These are phyloP conservation scores for Tolypocladium album DNA, from an alignment of 2,329 filamentous ascomycete species.

Conservation along the genomic window DNA sequence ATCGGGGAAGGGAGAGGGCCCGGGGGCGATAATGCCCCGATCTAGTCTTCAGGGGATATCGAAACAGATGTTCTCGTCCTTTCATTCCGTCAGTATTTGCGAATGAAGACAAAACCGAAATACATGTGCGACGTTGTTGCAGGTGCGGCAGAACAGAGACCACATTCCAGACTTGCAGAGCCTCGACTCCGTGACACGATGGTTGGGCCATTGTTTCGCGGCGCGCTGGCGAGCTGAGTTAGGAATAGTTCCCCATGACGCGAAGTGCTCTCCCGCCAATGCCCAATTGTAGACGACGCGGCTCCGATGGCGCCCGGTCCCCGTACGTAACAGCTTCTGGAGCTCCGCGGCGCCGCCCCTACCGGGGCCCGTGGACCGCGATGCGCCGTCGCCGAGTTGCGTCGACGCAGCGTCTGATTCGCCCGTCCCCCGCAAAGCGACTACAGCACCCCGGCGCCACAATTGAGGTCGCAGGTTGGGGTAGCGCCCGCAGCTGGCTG, in stretches of 20 bases:
- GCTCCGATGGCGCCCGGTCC: neutral
- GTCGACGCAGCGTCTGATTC: neutral
- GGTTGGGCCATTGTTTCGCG: too few relatives aligned
- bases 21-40: neutral
- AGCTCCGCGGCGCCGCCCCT: neutral
- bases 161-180: neutral
- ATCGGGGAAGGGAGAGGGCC: neutral
- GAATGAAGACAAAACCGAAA: neutral
- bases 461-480: neutral
- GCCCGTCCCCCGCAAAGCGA: neutral
- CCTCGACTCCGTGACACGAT: neutral
- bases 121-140: neutral
- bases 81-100: neutral
- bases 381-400: neutral
- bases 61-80: neutral
- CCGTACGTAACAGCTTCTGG: conserved; percentile 1
- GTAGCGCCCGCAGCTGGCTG: neutral
- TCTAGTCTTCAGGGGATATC: neutral
- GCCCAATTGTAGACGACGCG: neutral
- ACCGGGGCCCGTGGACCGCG: conserved; percentile 2
- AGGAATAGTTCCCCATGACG: neutral
- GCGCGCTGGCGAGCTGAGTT: neutral
- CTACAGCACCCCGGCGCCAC: neutral
- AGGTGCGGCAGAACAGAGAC: neutral
- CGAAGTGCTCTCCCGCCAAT: neutral